Evolutionary conservation across 176 grass and related monocot species (phyloP), one percentile per base, ranked within the genome.

Genomic region (Lolium multiflorum): DNA sequence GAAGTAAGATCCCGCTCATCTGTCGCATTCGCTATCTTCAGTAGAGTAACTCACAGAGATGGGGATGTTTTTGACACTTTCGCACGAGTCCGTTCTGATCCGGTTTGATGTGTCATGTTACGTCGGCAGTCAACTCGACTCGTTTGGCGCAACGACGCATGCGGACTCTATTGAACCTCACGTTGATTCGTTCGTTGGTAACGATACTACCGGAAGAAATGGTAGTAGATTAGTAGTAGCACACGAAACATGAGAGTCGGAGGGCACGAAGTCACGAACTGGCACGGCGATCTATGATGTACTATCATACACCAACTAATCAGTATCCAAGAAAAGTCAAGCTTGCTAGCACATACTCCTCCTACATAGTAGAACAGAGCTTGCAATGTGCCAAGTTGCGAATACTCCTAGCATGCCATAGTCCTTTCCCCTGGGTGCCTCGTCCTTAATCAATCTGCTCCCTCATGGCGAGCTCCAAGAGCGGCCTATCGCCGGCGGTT

Each of bases 391-490:
- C 31, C 26, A 60, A 25, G n/a, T 24, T 63, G n/a, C 60, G 12
- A 26, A 63, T 22, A 64, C 11, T 43, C 7, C 7, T 24, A 14
- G 60, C 49, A 22, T 16, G 3, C 37, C 11, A 35, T 35, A 35
- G 31, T 59, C 25, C 0, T 63, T 11, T 4, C 50, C 66, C 67
- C 80, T 69, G 18, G 26, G 3, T 39, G 26, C 47, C 26, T 70
- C 44, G 4, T 0, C 41, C 16, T 39, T 66, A 18, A 59, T 77
- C 61, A 5, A 24, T 62, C 59, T 12, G 21, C 28, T n/a, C 17
- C 9, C 66, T 7, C n/a, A 88, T 91, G 89, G 74, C 49, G 47
- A 49, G 38, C 81, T 76, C 81, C 73, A 89, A 86, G 80, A 84
- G 3, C 41, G 22, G n/a, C 12, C n/a, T 50, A 15, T 72, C 83